phyloP scores from a whole-genome alignment of 2,329 filamentous ascomycete genomes.

The Fusarium sp. region DNA sequence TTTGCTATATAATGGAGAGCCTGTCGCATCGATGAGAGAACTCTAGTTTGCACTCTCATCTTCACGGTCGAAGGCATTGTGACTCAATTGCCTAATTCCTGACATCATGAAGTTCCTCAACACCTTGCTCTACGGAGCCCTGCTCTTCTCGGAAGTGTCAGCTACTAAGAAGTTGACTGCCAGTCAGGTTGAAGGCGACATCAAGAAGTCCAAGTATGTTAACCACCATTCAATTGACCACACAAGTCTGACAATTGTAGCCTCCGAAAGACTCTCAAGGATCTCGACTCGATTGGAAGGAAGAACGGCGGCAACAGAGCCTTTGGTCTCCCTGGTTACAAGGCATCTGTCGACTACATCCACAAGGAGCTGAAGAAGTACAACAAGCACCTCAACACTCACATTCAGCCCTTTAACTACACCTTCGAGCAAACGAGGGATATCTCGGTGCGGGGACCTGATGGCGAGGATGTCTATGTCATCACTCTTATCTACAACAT shows the following conservation, averaged over 20 bases:
- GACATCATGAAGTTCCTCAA: slow-evolving; percentile 44
- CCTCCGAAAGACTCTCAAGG: slow-evolving; percentile 66
- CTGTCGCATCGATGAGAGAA: slow-evolving; percentile 6
- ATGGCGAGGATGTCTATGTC: slow-evolving; percentile 60
- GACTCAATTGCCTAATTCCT: background rate
- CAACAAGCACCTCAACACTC: slow-evolving; percentile 59
- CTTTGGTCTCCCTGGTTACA: slow-evolving; percentile 70
- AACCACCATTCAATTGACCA: fast-evolving
- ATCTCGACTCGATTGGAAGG: slow-evolving; percentile 66
- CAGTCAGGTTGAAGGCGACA: slow-evolving; percentile 45
- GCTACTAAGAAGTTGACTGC: slow-evolving; percentile 44
- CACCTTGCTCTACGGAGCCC: slow-evolving; percentile 40
- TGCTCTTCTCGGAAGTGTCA: slow-evolving; percentile 38
- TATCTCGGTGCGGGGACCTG: slow-evolving; percentile 61
- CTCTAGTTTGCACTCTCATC: slow-evolving; percentile 3
- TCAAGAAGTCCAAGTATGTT: slow-evolving; percentile 43
- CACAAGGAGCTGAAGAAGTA: slow-evolving; percentile 61
- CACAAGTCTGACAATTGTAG: slow-evolving; percentile 51
- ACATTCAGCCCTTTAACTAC: slow-evolving; percentile 62
- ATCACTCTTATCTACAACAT: slow-evolving; percentile 62
- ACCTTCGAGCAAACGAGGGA: slow-evolving; percentile 59
- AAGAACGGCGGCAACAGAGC: slow-evolving; percentile 71
- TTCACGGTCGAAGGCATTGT: background rate
- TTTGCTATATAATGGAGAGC: slow-evolving; percentile 30
- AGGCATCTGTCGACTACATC: slow-evolving; percentile 70